Evolutionary conservation across 495 filamentous ascomycete species (phyloP), one percentile per base, ranked within the genome.

Genomic region (Penicillium salamii): DNA sequence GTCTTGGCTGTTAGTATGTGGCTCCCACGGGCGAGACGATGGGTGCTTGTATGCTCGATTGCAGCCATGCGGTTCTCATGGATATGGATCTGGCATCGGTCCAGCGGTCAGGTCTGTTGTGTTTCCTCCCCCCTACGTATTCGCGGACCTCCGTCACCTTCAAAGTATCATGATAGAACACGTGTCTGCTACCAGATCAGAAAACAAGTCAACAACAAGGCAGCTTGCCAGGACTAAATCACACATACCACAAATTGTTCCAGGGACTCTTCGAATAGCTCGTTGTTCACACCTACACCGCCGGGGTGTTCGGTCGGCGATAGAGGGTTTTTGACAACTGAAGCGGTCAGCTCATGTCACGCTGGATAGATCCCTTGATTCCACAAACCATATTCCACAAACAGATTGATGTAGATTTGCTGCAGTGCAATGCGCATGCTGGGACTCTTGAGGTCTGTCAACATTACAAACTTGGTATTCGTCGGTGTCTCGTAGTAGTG

Each of bases 401-500:
- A 97, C 19, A 97, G 81, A 70, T 93, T 97, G 62, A 96, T 93
- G 66, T 97, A 97, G 44, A 98, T 97, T 78, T 98, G 93, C 67
- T 98, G 90, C 62, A 98, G 77, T 7, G 91, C 91, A 50, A 91
- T 86, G 26, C 90, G 85, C 79, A 97, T 89, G 68, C 89, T 96
- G 49, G 86, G 84, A 49, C 87, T 88, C 65, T 86, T 88, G 34
- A 86, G 83, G 70, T 97, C 93, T 31, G 92, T 97, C 56, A 97
- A 74, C 88, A 98, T 90, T 57, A 97, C 91, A 53, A 97, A 92
- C 61, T 96, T 95, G 62, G 93, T 84, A 62, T 86, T 92, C 44
- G 90, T 96, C 1, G 90, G 89, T 12, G 93, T 97, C 77, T 98
- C 93, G 78, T 96, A 97, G 75, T 95, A 98, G 75, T 98, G 93